phyloP scores from a whole-genome alignment of 1,284 basidiomycete species.

The Gastroboletus turbinatus region DNA sequence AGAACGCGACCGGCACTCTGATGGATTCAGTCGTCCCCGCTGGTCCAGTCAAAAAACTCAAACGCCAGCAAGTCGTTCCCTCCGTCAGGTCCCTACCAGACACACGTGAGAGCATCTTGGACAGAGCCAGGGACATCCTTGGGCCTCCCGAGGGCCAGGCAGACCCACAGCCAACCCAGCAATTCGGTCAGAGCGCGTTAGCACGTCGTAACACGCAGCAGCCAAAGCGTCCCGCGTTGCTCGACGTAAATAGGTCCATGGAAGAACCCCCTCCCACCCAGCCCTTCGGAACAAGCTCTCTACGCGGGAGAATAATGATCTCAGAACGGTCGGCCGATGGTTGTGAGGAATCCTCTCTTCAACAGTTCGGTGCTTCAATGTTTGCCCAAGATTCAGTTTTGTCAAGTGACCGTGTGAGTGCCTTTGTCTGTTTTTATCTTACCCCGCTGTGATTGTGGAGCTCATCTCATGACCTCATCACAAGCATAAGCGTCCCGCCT shows the following conservation, averaged over 20 bases:
- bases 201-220: slow-evolving; percentile 8
- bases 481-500: slow-evolving; percentile 19
- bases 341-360: not conserved
- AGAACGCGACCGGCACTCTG: slow-evolving; percentile 41
- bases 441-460: not conserved
- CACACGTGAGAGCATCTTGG: slow-evolving; percentile 53
- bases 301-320: slow-evolving; percentile 13
- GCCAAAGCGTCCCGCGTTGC: not conserved
- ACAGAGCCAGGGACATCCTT: slow-evolving; percentile 53
- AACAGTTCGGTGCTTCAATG: slow-evolving; percentile 7
- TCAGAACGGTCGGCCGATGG: not conserved
- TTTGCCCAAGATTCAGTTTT: slow-evolving; percentile 20
- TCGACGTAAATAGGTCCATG: not conserved
- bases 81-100: slow-evolving; percentile 49
- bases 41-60: slow-evolving; percentile 45
- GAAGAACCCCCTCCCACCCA: slow-evolving; percentile 38
- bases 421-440: not conserved
- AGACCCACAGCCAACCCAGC: slow-evolving; percentile 31
- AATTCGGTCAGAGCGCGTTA: slow-evolving; percentile 29
- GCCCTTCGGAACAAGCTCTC: slow-evolving; percentile 40
- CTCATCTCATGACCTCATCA: slow-evolving; percentile 1
- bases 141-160: slow-evolving; percentile 10
- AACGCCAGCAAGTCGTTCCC: slow-evolving; percentile 40
- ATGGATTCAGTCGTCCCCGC: slow-evolving; percentile 54
- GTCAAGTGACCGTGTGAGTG: slow-evolving; percentile 14